Base-by-base conservation (phyloP, 352 stramenopile genomes). In the Pythium folliculosum region DNA sequence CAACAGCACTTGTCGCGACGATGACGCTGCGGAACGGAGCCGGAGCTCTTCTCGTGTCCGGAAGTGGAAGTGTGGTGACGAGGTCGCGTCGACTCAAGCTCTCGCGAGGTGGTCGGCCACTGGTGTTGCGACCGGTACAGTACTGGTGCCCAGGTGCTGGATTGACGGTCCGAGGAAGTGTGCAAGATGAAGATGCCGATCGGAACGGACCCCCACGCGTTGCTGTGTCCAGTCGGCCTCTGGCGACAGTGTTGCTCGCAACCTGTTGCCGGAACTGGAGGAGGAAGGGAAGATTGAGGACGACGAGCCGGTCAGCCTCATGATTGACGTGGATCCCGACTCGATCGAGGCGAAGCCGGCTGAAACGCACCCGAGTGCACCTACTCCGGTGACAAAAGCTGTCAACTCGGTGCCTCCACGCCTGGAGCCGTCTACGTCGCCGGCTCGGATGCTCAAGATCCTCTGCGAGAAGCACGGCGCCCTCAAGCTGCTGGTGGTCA, bases 401-500 rank as follows among this genome's bases (percentile, higher is more conserved):
- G 38, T 60, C 35, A 60, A 60, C 38, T 19, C 53, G 14, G 53
- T 60, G n/a, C 53, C 53, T 3, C 7, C 30, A 6, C 32, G 27
- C 17, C 32, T 60, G 35, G n/a, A 37, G 25, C 27, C 51, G 10
- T 25, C 51, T 1, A 17, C 17, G 4, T 7, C 32, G 2, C 38
- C 25, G 1, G 60, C 60, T 8, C 60, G 60, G 14, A 47, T 55
- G 49, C 23, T 67, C 21, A 50, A 61, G 51, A 21, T 51, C 22
- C 22, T 67, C 0, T 35, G 16, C 2, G 38, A 40, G 23, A 61
- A 67, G 30, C 37, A 67, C 40, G 60, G 54, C 5, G 38, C 40
- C 13, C 60, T 67, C 17, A 60, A 55, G 49, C 51, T 61, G 25
- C 47, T 67, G 19, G 23, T 22, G 16, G 40, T 67, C 16, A 49